Base-by-base conservation (phyloP, 2,329 filamentous ascomycete genomes). In the Botrytis squamosa region DNA sequence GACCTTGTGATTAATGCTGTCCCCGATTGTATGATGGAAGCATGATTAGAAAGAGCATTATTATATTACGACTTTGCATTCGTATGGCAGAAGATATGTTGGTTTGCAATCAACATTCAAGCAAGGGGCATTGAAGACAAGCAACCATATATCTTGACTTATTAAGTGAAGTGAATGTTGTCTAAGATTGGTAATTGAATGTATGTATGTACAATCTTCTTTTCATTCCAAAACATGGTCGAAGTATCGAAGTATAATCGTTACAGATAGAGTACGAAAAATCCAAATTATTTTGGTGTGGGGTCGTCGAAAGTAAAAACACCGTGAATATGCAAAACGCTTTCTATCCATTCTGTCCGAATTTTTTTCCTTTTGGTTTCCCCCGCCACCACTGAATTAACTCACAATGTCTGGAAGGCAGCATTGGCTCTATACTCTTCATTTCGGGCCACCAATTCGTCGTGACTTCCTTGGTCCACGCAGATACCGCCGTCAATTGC, bases 401-500 rank as follows among this genome's bases (percentile, higher is more conserved):
- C 20, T 69, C 65, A 69, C 46, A 71, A 64, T 5, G 73, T 71
- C 55, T 74, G 73, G n/a, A 66, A 55, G n/a, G 46, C 29, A 52
- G 84, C 85, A 79, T 85, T 87, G 14, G 83, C 82, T 40, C 85
- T 83, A 76, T 87, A 87, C 69, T 82, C 85, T 77, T 86, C 85
- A 73, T 83, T 85, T 44, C 85, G 81, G 74, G 85, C 84, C 75
- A 89, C 82, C 70, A 89, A 79, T 77, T 89, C 87, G 73, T 86
- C 84, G 77, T 89, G 88, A 36, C 83, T 83, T 3, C 88, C 88
- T 72, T 81, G 81, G 74, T 88, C 87, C 20, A 88, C 84, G 62
- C 88, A 83, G 70, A 81, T 83, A 1, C 88, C 88, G 14, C 84
- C 85, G 75, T 89, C 86, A 66, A 89, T 83, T 60, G 89, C 84